Conservation (phyloP, 139 green algal genomes). For the Micractinium conductrix region DNA sequence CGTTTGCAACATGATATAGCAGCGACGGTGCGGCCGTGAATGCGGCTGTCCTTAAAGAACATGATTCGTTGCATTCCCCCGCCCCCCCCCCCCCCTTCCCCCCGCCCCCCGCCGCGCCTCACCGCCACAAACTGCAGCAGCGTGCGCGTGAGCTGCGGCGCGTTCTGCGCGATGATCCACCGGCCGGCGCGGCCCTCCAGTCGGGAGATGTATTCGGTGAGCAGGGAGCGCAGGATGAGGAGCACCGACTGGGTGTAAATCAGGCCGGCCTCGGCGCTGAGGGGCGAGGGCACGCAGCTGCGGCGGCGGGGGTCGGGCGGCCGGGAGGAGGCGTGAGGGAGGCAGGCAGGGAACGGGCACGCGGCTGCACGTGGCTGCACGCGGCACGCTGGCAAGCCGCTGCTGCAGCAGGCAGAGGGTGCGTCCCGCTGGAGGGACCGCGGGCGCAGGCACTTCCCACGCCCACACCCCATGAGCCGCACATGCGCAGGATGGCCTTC, state of each 20-base stretch:
- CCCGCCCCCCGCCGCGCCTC: neutral
- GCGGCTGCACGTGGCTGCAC: too few relatives aligned
- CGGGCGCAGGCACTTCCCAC: neutral
- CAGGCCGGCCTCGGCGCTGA: conserved; percentile 73
- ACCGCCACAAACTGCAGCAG: neutral
- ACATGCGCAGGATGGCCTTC: conserved; percentile 59
- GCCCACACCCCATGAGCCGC: conserved; percentile 6
- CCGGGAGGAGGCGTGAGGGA: neutral
- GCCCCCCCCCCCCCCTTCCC: too few relatives aligned
- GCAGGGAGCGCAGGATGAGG: conserved; percentile 81
- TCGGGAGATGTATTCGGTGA: conserved; percentile 83
- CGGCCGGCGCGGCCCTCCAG: conserved; percentile 71
- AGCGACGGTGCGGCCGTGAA: too few relatives aligned
- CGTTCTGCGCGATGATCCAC: conserved; percentile 29
- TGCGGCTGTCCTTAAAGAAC: too few relatives aligned
- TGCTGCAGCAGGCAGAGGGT: neutral
- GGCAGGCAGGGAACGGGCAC: neutral
- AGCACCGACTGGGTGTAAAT: conserved; percentile 74
- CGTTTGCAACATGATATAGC: too few relatives aligned
- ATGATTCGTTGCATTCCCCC: too few relatives aligned
- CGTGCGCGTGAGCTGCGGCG: neutral
- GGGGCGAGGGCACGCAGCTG: conserved; percentile 80
- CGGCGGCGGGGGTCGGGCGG: too few relatives aligned
- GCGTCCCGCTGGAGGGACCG: neutral
- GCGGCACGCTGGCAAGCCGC: neutral